Evolutionary conservation across 2,329 filamentous ascomycete genomes (phyloP).

Genomic region (Colletotrichum eremochloae): DNA sequence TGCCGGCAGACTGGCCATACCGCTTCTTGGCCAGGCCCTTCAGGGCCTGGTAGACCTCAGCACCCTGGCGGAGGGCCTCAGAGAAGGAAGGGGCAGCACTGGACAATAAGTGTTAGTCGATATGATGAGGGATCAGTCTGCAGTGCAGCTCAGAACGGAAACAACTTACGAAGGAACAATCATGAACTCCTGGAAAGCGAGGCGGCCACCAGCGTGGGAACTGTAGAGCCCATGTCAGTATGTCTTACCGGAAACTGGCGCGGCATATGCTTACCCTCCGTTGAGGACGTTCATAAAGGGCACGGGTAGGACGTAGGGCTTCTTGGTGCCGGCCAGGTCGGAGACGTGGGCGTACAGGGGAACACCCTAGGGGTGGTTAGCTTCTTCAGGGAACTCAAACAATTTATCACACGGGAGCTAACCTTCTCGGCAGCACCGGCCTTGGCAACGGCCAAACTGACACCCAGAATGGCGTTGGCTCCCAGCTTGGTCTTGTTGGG

Average conservation of each 20-base stretch:
- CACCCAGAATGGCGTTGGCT: conserved; percentile 90
- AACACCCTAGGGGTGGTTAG: conserved; percentile 66
- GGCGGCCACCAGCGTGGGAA: conserved; percentile 96
- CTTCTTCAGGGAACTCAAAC: background rate
- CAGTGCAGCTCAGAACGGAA: background rate
- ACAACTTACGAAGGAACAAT: conserved; percentile 82
- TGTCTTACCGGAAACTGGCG: background rate
- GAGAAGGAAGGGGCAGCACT: conserved; percentile 90
- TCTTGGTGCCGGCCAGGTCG: conserved; percentile 89
- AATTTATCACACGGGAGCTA: conserved; percentile 33
- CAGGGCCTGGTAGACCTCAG: conserved; percentile 98
- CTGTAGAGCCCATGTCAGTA: conserved; percentile 53
- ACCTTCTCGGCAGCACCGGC: conserved; percentile 90
- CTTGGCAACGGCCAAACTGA: conserved; percentile 87
- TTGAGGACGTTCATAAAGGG: conserved; percentile 96
- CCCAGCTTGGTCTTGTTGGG: conserved; percentile 89
- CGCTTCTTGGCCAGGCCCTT: conserved; percentile 98
- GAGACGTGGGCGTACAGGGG: conserved; percentile 91
- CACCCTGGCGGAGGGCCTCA: conserved; percentile 95
- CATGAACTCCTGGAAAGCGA: conserved; percentile 98
- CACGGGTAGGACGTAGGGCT: conserved; percentile 90
- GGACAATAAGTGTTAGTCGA: conserved; percentile 17
- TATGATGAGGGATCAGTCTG: background rate
- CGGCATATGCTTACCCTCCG: conserved; percentile 65
- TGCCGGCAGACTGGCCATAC: conserved; percentile 98